Evolutionary conservation across 306 rosid genomes (phyloP), one percentile per base, ranked within the genome.

Genomic region (Acacia crassicarpa): DNA sequence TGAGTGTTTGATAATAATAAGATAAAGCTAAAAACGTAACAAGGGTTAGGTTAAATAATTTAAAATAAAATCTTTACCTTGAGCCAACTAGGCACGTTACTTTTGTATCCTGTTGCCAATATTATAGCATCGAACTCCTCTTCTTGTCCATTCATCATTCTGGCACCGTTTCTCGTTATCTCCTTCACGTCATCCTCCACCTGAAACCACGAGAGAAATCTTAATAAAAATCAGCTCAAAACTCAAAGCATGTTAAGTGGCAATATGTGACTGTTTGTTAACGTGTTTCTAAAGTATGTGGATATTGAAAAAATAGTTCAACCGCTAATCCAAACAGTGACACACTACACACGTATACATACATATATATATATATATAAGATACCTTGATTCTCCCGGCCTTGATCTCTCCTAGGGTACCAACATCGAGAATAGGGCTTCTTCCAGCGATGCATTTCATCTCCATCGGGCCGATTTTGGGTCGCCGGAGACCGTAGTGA

Each of bases 21-120:
- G 93, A 87, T 88, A 83, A 78, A 85, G 74, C 85, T 82, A 87
- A 91, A 80, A 81, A 46, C 77, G 46, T 68, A 53, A 53, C 61
- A 78, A 0, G 22, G 22, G 75, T 54, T 41, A 81, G 58, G 33
- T 67, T 48, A 59, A 73, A 54, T 8, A 38, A 38, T 38, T 38
- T 38, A 6, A 38, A 38, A 22, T 78, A 56, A 79, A 54, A 20
- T 56, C 76, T 53, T 79, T 74, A 96, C 99, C 98, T 91, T 92
- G 58, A 96, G 99, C 99, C 99, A 96, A 85, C 83, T 76, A 74
- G 98, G 98, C 75, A 93, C 99, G 80, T 96, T 96, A 90, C 99
- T 96, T 81, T 80, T 91, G 90, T 93, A 96, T n/a, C 99, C 99
- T n/a, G 99, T 96, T 66, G 99, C 99, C 56, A 93, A 87, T 70